Evolutionary conservation across 352 stramenopile species (phyloP).

Genomic region (Thraustochytrium striatum): DNA sequence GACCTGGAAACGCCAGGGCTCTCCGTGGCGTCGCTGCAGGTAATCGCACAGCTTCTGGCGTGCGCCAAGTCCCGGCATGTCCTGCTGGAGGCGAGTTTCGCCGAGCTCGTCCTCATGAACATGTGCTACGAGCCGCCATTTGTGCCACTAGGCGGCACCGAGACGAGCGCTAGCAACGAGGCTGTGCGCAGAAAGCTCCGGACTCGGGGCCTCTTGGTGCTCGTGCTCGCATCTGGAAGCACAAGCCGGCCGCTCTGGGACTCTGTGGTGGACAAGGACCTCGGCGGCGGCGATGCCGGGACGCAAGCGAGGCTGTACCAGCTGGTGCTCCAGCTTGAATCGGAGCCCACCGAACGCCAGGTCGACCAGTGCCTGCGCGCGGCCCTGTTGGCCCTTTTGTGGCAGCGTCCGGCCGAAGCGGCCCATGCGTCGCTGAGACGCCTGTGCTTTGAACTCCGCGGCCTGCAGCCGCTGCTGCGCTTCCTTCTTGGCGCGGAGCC

Average conservation of each 20-base stretch:
- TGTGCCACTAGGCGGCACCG: no score
- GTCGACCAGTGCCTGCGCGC: neutral
- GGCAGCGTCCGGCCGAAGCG: neutral
- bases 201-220: no score
- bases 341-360: neutral
- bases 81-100: neutral
- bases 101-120: neutral
- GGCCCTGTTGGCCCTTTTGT: neutral
- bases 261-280: no score
- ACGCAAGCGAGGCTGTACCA: no score
- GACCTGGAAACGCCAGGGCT: neutral
- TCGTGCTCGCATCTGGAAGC: no score
- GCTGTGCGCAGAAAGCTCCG: no score
- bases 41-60: neutral
- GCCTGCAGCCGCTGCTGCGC: neutral
- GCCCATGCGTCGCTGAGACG: neutral
- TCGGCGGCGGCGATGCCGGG: no score
- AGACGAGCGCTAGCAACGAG: no score
- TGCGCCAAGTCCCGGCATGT: neutral
- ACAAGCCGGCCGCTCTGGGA: no score
- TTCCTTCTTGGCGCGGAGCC: constrained; percentile 7
- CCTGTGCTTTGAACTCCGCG: neutral
- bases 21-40: neutral
- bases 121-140: no score
- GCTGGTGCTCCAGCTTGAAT: constrained; percentile 14